Evolutionary conservation across 768 basidiomycete species (phyloP).

Genomic region (Rhizopogon roseolus): DNA sequence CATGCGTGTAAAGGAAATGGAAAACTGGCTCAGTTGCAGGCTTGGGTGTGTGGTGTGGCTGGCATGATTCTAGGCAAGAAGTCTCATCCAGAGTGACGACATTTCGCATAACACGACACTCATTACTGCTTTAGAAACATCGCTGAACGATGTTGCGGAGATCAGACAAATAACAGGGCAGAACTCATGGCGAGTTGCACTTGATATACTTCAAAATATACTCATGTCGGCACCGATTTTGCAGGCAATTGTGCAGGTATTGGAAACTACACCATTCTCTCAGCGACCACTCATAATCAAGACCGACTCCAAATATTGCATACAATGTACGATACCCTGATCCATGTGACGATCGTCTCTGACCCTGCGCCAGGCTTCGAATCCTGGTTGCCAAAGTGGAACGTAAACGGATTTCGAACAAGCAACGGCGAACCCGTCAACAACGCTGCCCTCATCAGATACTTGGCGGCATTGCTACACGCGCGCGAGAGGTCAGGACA

Average conservation of each 20-base stretch:
- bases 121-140: conserved; percentile 56
- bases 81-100: background rate
- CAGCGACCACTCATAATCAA: conserved; percentile 64
- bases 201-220: background rate
- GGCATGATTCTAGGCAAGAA: conserved; percentile 53
- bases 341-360: background rate
- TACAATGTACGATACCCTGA: conserved; percentile 50
- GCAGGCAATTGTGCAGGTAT: conserved; percentile 78
- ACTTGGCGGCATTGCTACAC: conserved; percentile 59
- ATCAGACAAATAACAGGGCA: conserved; percentile 84
- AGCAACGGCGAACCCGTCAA: conserved; percentile 54
- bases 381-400: conserved; percentile 70
- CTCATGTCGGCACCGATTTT: background rate
- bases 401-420: conserved; percentile 43
- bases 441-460: conserved; percentile 68
- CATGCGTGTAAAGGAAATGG: conserved; percentile 80
- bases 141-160: conserved; percentile 76
- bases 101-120: conserved; percentile 1
- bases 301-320: conserved; percentile 83
- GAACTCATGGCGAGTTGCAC: conserved; percentile 64
- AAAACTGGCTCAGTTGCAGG: conserved; percentile 63
- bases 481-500: conserved; percentile 48
- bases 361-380: conserved; percentile 50
- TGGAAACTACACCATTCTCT: conserved; percentile 65
- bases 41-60: conserved; percentile 88